phyloP scores from a whole-genome alignment of 257 asterid genomes.

The Ballota nigra region DNA sequence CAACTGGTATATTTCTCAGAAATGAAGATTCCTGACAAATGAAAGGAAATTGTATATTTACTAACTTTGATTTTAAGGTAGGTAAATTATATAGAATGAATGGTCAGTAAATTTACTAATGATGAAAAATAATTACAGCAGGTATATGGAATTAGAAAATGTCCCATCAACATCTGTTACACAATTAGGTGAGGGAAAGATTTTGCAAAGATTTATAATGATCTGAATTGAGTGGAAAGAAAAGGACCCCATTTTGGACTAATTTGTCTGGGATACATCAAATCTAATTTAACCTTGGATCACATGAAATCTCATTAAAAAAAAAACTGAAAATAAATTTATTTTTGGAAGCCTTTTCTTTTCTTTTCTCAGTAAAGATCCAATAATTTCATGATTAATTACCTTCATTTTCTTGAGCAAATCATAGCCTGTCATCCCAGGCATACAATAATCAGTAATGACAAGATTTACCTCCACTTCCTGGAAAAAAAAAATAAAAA shows the following conservation, averaged over 20 bases:
- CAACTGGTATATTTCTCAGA: slow-evolving; percentile 87
- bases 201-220: slow-evolving; percentile 41
- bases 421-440: slow-evolving; percentile 68
- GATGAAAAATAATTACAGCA: background rate
- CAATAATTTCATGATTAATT: slow-evolving; percentile 7
- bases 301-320: slow-evolving; percentile 23
- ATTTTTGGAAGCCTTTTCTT: background rate
- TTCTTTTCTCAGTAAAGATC: background rate
- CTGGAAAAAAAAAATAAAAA: slow-evolving; percentile 24
- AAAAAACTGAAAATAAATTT: background rate
- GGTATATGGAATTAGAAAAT: slow-evolving; percentile 28
- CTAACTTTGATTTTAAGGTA: background rate
- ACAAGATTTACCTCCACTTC: slow-evolving; percentile 48
- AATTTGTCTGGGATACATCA: slow-evolving; percentile 27
- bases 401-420: slow-evolving; percentile 67
- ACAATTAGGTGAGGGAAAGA: slow-evolving; percentile 41
- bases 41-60: background rate
- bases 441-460: slow-evolving; percentile 66
- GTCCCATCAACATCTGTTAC: slow-evolving; percentile 32
- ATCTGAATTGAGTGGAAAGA: slow-evolving; percentile 47
- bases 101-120: background rate
- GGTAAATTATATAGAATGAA: background rate
- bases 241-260: slow-evolving; percentile 33
- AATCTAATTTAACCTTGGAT: slow-evolving; percentile 28
- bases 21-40: slow-evolving; percentile 74